Base-by-base conservation (phyloP, 2,329 filamentous ascomycete species). In the Escovopsis sp. region DNA sequence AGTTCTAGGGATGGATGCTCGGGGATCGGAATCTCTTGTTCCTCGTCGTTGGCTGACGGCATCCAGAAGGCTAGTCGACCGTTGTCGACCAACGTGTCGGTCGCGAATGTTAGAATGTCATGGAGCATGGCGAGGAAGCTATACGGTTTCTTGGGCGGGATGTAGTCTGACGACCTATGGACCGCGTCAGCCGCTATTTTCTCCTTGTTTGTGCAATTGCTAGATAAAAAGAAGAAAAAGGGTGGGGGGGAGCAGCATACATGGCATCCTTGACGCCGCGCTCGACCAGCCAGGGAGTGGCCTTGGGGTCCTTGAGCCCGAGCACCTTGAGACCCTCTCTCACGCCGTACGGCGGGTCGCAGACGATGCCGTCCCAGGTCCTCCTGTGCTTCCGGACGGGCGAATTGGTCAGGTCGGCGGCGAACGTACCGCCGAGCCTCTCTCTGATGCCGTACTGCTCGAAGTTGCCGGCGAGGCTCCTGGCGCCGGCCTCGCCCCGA, bases 21-120 rank as follows among this genome's bases (percentile, higher is more conserved):
- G 0, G 89, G 89, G 12, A 89, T 72, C 0, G 76, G 69, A 19
- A 94, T 76, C 55, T 89, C 83, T 45, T 81, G 74, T 39, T 85
- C 73, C 52, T 86, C 75, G 51, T 86, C 75, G 55, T 85, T 87
- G 26, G 86, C 81, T 0, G 87, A 94, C 0, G 91, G 91, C 85
- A 96, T 94, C 91, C 91, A 98, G 68, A 98, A 93, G 7, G 83
- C 85, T 9, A 98, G 60, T 26, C 91, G 72, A 0, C 86, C 91
- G 48, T 77, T 64, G 41, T 85, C 79, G 7, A 94, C 84, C 1
- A 98, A 69, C 1, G 80, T 85, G 11, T 74, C 68, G 1, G 79
- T 73, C 5, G 86, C 80, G 55, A 98, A 96, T 18, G 79, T 72
- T 6, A 96, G 72, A 41, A 98, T 86, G 58, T 96, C 87, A 54